A percentile compares a stretch with the other conserved stretches of the same genome.
Conservation (phyloP, 2,329 filamentous ascomycete genomes). For the Sporothrix euskadiensis region DNA sequence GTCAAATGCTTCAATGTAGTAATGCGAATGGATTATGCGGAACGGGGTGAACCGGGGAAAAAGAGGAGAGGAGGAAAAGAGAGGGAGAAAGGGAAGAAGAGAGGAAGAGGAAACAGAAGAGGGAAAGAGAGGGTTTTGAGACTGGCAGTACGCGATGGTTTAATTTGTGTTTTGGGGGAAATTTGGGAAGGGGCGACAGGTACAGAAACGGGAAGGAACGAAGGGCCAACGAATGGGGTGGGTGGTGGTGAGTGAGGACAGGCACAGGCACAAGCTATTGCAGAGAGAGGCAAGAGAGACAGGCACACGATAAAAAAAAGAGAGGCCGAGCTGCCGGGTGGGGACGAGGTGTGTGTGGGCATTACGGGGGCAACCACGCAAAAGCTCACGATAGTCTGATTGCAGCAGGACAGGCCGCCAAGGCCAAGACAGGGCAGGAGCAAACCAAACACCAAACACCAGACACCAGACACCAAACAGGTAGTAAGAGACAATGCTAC, state of each 20-base stretch:
- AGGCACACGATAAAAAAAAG: slow-evolving; percentile 15
- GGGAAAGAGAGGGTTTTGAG: slow-evolving; percentile 10
- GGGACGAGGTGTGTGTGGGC: slow-evolving; percentile 15
- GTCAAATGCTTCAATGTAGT: slow-evolving; percentile 20
- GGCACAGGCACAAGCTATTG: not conserved
- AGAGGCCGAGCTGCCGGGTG: slow-evolving; percentile 26
- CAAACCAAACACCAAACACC: not conserved
- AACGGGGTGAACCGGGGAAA: not conserved
- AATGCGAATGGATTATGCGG: not conserved
- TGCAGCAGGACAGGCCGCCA: not conserved
- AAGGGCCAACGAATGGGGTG: slow-evolving; percentile 16
- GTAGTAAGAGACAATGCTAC: not conserved
- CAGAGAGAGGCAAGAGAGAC: not conserved
- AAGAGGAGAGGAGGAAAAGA: not conserved
- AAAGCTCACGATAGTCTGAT: slow-evolving; percentile 25
- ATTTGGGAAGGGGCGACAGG: slow-evolving; percentile 28
- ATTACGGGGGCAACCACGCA: slow-evolving; percentile 28
- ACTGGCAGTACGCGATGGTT: slow-evolving; percentile 11
- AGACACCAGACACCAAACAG: not conserved
- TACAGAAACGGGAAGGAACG: slow-evolving; percentile 21
- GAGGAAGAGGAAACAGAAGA: slow-evolving; percentile 11
- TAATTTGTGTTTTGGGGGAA: slow-evolving; percentile 19
- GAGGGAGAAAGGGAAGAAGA: not conserved
- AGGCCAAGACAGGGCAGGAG: slow-evolving; percentile 17
- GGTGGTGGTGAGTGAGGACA: slow-evolving; percentile 19